Conservation (phyloP, 2,329 filamentous ascomycete genomes). For the Xylaria arbuscula region DNA sequence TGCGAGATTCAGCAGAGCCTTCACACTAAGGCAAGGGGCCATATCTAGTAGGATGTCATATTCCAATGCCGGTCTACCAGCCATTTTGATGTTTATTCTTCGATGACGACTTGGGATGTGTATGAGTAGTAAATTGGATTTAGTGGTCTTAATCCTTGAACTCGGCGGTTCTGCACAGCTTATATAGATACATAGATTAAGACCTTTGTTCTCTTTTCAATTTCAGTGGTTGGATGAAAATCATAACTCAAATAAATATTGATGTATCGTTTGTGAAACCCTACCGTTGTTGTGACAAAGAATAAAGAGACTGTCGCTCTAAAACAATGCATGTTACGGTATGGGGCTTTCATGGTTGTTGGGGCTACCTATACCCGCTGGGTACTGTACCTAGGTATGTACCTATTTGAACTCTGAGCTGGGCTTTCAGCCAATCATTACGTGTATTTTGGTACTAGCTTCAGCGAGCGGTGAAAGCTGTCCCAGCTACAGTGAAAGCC, state of each 20-base stretch:
- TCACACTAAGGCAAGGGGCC: background rate
- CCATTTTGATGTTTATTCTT: constrained; percentile 3
- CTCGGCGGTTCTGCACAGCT: too few species aligned
- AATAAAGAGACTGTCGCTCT: background rate
- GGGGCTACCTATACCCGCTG: too few species aligned
- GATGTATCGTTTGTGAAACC: background rate
- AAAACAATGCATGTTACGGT: too few species aligned
- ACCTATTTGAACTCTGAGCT: background rate
- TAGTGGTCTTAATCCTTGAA: background rate
- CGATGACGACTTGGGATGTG: background rate
- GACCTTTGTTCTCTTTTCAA: background rate
- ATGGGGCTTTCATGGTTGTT: too few species aligned
- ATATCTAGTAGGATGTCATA: background rate
- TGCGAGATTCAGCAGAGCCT: constrained; percentile 6
- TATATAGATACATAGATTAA: too few species aligned
- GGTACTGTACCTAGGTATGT: too few species aligned
- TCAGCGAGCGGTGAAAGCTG: constrained; percentile 1
- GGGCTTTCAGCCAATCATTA: constrained; percentile 1
- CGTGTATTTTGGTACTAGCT: background rate
- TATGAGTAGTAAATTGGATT: background rate
- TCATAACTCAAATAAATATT: too few species aligned
- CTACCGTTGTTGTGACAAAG: background rate
- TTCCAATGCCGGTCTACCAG: background rate
- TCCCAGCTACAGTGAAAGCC: too few species aligned
- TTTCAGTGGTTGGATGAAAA: too few species aligned